These are phyloP conservation scores for Coemansia sp. DNA, from an alignment of 192 early-diverging fungal species.

Conservation along the genomic window DNA sequence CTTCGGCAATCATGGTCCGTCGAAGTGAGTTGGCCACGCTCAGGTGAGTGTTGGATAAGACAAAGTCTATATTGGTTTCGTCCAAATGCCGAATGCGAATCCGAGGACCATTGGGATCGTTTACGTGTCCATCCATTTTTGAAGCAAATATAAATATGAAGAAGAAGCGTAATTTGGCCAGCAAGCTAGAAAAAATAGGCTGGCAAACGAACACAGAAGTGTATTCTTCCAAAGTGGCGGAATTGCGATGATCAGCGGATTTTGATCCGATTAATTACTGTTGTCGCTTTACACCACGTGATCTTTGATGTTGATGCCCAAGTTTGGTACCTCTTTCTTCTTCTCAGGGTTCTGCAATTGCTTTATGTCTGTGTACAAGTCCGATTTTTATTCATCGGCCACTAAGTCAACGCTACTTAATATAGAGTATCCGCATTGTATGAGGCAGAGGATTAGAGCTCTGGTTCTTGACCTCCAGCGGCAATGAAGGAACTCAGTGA, in stretches of 20 bases:
- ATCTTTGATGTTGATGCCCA: too few species aligned
- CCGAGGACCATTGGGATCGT: constrained; percentile 39
- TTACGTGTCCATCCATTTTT: constrained; percentile 28
- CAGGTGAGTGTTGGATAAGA: constrained; percentile 82
- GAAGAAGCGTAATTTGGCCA: neutral
- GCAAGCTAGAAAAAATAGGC: neutral
- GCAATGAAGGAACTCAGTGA: constrained; percentile 12
- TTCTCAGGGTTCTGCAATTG: constrained; percentile 41
- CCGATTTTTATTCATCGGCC: neutral
- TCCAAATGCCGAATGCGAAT: constrained; percentile 51
- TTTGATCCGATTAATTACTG: neutral
- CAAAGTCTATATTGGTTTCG: constrained; percentile 65
- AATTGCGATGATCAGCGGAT: neutral
- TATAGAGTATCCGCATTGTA: constrained; percentile 55
- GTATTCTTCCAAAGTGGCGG: neutral
- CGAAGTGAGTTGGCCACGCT: constrained; percentile 89
- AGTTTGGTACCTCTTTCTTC: constrained; percentile 13
- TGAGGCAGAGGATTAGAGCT: constrained; percentile 46
- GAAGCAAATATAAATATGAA: neutral
- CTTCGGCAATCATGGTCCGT: constrained; percentile 97
- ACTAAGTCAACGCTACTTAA: constrained; percentile 8
- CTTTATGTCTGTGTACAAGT: constrained; percentile 13
- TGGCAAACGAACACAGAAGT: neutral
- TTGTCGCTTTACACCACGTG: too few species aligned
- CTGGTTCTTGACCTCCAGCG: constrained; percentile 43